A percentile compares a stretch with the other conserved stretches of the same genome.
phyloP scores from a whole-genome alignment of 2,329 filamentous ascomycete species.

The Cladophialophora psammophila region DNA sequence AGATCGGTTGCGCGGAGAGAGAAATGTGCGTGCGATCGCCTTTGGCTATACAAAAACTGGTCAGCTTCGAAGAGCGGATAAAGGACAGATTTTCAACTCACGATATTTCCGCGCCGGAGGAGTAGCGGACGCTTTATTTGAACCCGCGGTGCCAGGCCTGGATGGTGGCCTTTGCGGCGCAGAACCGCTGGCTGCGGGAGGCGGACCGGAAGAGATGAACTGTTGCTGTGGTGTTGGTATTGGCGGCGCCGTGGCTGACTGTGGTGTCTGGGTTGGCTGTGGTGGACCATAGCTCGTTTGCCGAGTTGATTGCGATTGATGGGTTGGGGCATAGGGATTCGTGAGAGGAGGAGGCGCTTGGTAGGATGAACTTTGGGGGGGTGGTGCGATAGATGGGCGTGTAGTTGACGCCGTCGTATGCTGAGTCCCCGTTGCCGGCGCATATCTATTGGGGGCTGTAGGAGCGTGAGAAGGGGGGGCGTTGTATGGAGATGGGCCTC shows the following conservation, averaged over 20 bases:
- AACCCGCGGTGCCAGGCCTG: slow-evolving; percentile 58
- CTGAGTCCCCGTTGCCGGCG: slow-evolving; percentile 69
- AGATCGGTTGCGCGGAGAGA: slow-evolving; percentile 74
- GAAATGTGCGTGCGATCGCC: slow-evolving; percentile 94
- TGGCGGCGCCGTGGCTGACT: slow-evolving; percentile 48
- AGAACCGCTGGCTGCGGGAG: slow-evolving; percentile 53
- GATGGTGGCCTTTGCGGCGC: slow-evolving; percentile 57
- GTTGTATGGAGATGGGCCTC: slow-evolving; percentile 86
- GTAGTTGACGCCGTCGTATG: slow-evolving; percentile 51
- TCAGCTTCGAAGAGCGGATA: slow-evolving; percentile 1
- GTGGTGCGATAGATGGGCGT: slow-evolving; percentile 59
- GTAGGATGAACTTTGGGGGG: slow-evolving; percentile 48
- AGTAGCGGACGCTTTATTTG: slow-evolving; percentile 56
- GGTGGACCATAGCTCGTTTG: slow-evolving; percentile 55
- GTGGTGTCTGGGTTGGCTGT: slow-evolving; percentile 55
- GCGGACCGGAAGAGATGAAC: slow-evolving; percentile 54
- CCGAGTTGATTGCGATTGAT: slow-evolving; percentile 48
- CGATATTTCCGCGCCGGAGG: slow-evolving; percentile 70
- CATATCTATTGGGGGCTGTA: slow-evolving; percentile 79
- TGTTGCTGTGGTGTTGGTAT: slow-evolving; percentile 54
- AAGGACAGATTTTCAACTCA: slow-evolving; percentile 49
- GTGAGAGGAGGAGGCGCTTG: slow-evolving; percentile 52
- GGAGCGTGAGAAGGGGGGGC: slow-evolving; percentile 71
- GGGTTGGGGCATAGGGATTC: slow-evolving; percentile 67
- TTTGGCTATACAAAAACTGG: slow-evolving; percentile 55